A percentile compares a stretch with the other conserved stretches of the same genome.
phyloP scores from a whole-genome alignment of 306 rosid species.

The Acacia melanoxylon region DNA sequence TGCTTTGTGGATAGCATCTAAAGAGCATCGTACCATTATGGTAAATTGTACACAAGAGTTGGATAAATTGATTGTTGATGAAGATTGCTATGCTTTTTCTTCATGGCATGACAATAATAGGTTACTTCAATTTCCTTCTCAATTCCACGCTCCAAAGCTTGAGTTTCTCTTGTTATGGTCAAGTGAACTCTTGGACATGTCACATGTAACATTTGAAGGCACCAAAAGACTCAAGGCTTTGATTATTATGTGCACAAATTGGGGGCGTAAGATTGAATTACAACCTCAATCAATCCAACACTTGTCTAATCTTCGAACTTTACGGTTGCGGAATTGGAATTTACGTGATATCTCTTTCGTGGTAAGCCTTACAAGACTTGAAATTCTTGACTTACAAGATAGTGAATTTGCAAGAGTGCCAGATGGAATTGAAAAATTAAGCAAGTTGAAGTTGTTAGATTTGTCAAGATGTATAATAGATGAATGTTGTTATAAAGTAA shows the following conservation, averaged over 20 bases:
- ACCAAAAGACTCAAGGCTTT: background rate
- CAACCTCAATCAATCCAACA: background rate
- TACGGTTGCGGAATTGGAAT: accelerated
- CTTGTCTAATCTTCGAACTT: background rate
- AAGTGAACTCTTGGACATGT: accelerated
- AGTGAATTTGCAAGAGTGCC: background rate
- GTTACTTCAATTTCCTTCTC: background rate
- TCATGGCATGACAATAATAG: background rate
- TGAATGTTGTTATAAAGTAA: background rate
- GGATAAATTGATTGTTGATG: background rate
- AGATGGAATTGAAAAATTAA: background rate
- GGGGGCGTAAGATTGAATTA: accelerated
- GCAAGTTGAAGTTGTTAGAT: background rate
- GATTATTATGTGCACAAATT: background rate
- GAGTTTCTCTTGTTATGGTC: background rate
- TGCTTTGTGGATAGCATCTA: too few species aligned
- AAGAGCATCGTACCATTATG: background rate
- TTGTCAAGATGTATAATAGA: background rate
- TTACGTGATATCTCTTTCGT: background rate
- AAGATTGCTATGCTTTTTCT: background rate
- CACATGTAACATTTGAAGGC: background rate
- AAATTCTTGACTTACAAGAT: background rate
- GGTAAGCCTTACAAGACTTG: background rate
- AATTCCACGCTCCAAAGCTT: background rate
- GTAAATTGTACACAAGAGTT: background rate